Percentiles rank a stretch among this genome's conserved stretches.
These are phyloP conservation scores for Phaeodactylum tricornutum DNA, from an alignment of 108 stramenopile species.

Conservation along the genomic window DNA sequence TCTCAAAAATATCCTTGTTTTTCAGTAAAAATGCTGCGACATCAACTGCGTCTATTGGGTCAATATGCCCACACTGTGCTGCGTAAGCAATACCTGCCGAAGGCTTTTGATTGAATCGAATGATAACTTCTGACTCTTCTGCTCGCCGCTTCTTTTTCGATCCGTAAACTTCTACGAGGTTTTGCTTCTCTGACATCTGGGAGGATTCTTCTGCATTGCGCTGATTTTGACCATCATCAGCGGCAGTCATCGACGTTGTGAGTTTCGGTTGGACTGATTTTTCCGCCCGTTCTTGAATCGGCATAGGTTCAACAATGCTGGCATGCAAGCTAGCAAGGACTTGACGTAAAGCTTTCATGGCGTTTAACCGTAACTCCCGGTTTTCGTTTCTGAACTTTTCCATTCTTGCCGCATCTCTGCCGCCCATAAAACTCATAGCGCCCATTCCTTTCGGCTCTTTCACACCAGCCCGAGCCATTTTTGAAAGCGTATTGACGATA, in stretches of 20 bases:
- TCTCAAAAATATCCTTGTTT: slow-evolving; percentile 86
- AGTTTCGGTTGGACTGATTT: neutral
- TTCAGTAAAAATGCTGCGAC: slow-evolving; percentile 84
- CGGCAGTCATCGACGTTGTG: neutral
- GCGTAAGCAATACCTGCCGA: slow-evolving; percentile 83
- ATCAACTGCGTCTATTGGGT: slow-evolving; percentile 60
- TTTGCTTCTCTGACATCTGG: slow-evolving; percentile 23
- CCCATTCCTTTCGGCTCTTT: slow-evolving; percentile 15
- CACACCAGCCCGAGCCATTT: slow-evolving; percentile 69
- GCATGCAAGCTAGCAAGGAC: slow-evolving; percentile 78
- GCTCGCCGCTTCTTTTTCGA: slow-evolving; percentile 85
- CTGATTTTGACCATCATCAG: neutral
- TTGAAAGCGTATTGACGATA: slow-evolving; percentile 86
- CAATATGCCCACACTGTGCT: slow-evolving; percentile 74
- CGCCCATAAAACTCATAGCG: slow-evolving; percentile 6
- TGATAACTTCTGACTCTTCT: slow-evolving; percentile 80
- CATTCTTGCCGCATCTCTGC: slow-evolving; percentile 46
- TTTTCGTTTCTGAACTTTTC: slow-evolving; percentile 54
- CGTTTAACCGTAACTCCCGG: slow-evolving; percentile 62
- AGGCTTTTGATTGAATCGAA: slow-evolving; percentile 96
- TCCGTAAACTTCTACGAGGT: slow-evolving; percentile 83
- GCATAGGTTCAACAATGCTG: slow-evolving; percentile 61
- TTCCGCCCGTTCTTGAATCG: too few species aligned
- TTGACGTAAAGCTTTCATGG: slow-evolving; percentile 74
- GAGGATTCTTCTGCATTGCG: slow-evolving; percentile 6